Base-by-base conservation (phyloP, 352 stramenopile genomes). In the Phytophthora fragariae region DNA sequence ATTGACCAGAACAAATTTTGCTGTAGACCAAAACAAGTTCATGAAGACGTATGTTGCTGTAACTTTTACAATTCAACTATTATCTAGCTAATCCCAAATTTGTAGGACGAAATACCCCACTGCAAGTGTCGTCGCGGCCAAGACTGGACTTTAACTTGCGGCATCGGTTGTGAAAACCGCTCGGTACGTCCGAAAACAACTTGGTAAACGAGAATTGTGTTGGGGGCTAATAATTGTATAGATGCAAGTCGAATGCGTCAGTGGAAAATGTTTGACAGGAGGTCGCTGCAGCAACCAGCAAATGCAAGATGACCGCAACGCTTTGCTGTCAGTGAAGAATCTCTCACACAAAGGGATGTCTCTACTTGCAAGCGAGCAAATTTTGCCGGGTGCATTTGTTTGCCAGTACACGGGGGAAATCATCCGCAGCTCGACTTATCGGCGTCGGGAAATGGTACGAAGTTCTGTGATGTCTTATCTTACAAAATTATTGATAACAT, bases 211-310 rank as follows among this genome's bases (percentile, higher is more conserved):
- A 44, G 9, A 44, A 44, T 46, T 3, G 15, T 46, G 9, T 24
- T 24, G 57, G 15, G 0, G 37, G 1, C 8, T 5, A 44, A 11
- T 14, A 15, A 5, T 44, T 35, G 6, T 27, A 59, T 27, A 63
- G 54, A 64, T 70, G 56, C 56, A 65, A 65, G 56, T 71, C 5
- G 64, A 65, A 60, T 71, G 64, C 35, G 21, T 64, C 11, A 5
- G n/a, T 14, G 55, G 56, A 27, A 60, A 29, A 1, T 64, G 64
- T n/a, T 9, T 10, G 1, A 60, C 17, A 6, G 64, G 56, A 54
- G 21, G n/a, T 46, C 19, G 17, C 4, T 71, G 55, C 47, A 71
- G 55, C 46, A 71, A 71, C 47, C 64, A 71, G 47, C 37, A 33
- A 24, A 71, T 71, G 33, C 64, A 71, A 35, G 33, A 60, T 17